A percentile compares a stretch with the other conserved stretches of the same genome.
Evolutionary conservation across 768 basidiomycete species (phyloP).

Genomic region (Cystobasidium onofrii): DNA sequence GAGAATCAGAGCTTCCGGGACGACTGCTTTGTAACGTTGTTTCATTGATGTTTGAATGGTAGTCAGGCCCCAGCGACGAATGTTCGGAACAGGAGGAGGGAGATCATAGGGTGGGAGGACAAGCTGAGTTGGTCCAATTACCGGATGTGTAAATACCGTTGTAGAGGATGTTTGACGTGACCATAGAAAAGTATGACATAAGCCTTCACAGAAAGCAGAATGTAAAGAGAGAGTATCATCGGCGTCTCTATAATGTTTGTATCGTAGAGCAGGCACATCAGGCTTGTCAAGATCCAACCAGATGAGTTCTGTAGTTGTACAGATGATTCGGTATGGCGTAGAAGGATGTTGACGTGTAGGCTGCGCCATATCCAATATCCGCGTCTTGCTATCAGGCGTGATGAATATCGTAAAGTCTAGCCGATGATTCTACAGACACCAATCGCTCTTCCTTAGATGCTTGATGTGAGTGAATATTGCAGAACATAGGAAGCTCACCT

Average conservation of each 20-base stretch:
- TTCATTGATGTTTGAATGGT: not conserved
- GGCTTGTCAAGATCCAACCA: slow-evolving; percentile 12
- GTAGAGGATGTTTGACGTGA: not conserved
- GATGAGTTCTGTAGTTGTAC: not conserved
- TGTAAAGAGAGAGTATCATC: not conserved
- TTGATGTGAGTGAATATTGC: no score
- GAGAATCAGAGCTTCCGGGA: not conserved
- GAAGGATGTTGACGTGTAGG: not conserved
- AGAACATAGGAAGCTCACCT: not conserved
- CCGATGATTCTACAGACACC: not conserved
- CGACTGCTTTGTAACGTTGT: not conserved
- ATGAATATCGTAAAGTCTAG: not conserved
- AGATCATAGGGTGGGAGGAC: not conserved
- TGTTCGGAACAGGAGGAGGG: not conserved
- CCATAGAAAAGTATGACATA: slow-evolving; percentile 9
- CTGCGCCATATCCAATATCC: slow-evolving; percentile 1
- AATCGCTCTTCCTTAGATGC: no score
- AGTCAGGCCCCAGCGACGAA: not conserved
- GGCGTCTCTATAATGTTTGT: slow-evolving; percentile 5
- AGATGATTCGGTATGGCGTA: not conserved
- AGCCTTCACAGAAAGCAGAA: not conserved
- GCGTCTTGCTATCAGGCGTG: not conserved
- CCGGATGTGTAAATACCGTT: not conserved
- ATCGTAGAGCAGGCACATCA: not conserved
- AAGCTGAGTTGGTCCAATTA: not conserved